These are phyloP conservation scores for Phoenix roebelenii DNA, from an alignment of 176 grass and related monocot species.

Conservation along the genomic window DNA sequence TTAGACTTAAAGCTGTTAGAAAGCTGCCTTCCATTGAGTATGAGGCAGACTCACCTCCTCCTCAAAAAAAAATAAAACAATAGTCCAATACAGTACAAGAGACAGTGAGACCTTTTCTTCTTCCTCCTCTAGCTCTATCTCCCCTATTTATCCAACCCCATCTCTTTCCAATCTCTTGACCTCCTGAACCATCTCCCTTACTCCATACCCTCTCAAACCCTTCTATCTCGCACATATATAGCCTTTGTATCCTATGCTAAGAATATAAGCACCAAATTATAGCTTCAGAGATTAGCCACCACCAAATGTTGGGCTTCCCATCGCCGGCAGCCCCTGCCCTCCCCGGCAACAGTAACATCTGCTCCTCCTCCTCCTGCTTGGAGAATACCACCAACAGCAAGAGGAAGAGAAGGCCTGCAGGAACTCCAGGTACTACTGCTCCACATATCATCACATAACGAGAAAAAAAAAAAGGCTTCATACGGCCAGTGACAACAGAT, in stretches of 20 bases:
- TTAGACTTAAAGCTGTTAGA: constrained; percentile 43
- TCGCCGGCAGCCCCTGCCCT: too few relatives aligned
- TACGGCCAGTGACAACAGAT: too few relatives aligned
- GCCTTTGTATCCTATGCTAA: constrained; percentile 46
- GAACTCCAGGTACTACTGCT: neutral
- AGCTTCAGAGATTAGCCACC: neutral
- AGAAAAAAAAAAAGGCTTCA: too few relatives aligned
- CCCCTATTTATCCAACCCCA: constrained; percentile 46
- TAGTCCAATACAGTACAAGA: neutral
- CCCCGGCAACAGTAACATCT: neutral
- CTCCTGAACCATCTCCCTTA: too few relatives aligned
- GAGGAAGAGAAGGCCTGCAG: constrained; percentile 35
- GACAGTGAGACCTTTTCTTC: constrained; percentile 27
- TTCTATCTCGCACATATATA: constrained; percentile 33
- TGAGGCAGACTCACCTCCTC: constrained; percentile 55
- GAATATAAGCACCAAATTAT: too few relatives aligned
- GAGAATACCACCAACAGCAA: constrained; percentile 38
- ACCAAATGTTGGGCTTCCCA: constrained; percentile 55
- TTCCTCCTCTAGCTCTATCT: constrained; percentile 6
- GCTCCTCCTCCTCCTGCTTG: constrained; percentile 5
- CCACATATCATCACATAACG: too few relatives aligned
- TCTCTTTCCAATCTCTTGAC: constrained; percentile 12
- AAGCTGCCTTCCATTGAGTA: constrained; percentile 44
- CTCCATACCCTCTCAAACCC: constrained; percentile 2
- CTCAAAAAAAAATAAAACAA: constrained; percentile 30